A percentile compares a stretch with the other conserved stretches of the same genome.
Evolutionary conservation across 805 yeast genomes (phyloP).

Genomic region (Saccharomycopsis babjevae): DNA sequence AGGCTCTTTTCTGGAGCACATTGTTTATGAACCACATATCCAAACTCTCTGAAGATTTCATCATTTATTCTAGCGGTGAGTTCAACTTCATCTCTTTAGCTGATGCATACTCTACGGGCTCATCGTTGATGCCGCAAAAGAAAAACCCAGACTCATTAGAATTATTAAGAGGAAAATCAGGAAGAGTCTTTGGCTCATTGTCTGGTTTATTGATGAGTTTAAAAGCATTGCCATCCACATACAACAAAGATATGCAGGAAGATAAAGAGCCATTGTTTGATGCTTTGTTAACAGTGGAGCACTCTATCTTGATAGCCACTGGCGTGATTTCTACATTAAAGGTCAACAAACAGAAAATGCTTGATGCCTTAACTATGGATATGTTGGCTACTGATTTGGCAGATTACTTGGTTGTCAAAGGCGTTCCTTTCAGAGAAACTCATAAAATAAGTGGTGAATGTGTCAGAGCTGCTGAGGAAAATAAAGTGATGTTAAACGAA

Average conservation of each 20-base stretch:
- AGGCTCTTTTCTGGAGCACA: slow-evolving; percentile 90
- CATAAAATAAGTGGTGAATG: slow-evolving; percentile 98
- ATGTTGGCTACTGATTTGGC: slow-evolving; percentile 99
- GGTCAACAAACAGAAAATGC: slow-evolving; percentile 70
- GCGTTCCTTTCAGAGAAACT: slow-evolving; percentile 98
- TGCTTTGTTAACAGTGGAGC: slow-evolving; percentile 80
- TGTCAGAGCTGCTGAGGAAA: slow-evolving; percentile 81
- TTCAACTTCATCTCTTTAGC: slow-evolving; percentile 89
- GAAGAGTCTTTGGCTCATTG: slow-evolving; percentile 91
- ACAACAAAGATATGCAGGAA: slow-evolving; percentile 97
- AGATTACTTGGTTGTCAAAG: slow-evolving; percentile 92
- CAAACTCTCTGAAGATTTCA: slow-evolving; percentile 87
- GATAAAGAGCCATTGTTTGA: slow-evolving; percentile 98
- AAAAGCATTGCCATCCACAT: slow-evolving; percentile 96
- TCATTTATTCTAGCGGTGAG: slow-evolving; percentile 94
- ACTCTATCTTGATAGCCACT: slow-evolving; percentile 87
- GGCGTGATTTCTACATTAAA: slow-evolving; percentile 87
- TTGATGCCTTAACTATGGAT: slow-evolving; percentile 88
- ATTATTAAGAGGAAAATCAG: slow-evolving; percentile 91
- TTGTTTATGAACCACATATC: slow-evolving; percentile 93
- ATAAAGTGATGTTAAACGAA: slow-evolving; percentile 66
- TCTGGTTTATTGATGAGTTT: slow-evolving; percentile 94
- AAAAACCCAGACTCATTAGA: slow-evolving; percentile 96
- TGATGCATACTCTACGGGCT: slow-evolving; percentile 97
- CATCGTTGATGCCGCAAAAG: slow-evolving; percentile 98